Percentiles rank a stretch among this genome's conserved stretches.
Evolutionary conservation across 2,329 filamentous ascomycete species (phyloP).

Genomic region (Thelonectria rubi): DNA sequence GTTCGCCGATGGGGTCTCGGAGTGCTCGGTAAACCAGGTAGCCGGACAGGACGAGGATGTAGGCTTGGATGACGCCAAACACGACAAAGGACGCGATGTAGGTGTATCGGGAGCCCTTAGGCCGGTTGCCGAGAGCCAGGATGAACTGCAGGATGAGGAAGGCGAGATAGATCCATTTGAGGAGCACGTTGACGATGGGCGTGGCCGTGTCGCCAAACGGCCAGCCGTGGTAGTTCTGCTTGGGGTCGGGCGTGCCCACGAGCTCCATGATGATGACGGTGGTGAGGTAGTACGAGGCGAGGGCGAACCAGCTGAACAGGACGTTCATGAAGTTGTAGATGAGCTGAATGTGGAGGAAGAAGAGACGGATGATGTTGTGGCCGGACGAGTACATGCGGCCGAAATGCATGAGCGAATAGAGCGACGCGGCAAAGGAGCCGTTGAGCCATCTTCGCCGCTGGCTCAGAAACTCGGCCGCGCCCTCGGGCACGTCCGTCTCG

Average conservation of each 20-base stretch:
- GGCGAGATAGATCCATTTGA: slow-evolving; percentile 38
- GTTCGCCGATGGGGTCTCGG: slow-evolving; percentile 33
- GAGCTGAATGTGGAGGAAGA: slow-evolving; percentile 39
- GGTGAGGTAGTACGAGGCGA: slow-evolving; percentile 36
- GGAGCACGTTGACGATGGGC: slow-evolving; percentile 36
- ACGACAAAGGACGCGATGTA: slow-evolving; percentile 39
- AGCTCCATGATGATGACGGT: slow-evolving; percentile 40
- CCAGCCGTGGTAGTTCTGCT: slow-evolving; percentile 35
- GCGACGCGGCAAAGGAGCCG: slow-evolving; percentile 38
- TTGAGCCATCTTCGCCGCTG: slow-evolving; percentile 40
- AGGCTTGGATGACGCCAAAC: slow-evolving; percentile 36
- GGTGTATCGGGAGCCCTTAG: slow-evolving; percentile 38
- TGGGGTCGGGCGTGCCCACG: slow-evolving; percentile 34
- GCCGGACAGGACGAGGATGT: slow-evolving; percentile 36
- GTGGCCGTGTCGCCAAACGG: slow-evolving; percentile 36
- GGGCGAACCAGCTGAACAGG: slow-evolving; percentile 37
- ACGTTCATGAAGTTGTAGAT: slow-evolving; percentile 39
- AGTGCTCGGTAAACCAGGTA: slow-evolving; percentile 39
- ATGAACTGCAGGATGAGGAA: slow-evolving; percentile 39
- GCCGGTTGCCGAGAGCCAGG: slow-evolving; percentile 37
- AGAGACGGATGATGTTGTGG: slow-evolving; percentile 36
- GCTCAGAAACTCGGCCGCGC: slow-evolving; percentile 36
- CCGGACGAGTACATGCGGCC: slow-evolving; percentile 37
- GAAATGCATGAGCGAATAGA: slow-evolving; percentile 40
- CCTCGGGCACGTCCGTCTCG: slow-evolving; percentile 39